phyloP scores from a whole-genome alignment of 129 eudicot genomes.

The Pseudognaphalium luteoalbum region DNA sequence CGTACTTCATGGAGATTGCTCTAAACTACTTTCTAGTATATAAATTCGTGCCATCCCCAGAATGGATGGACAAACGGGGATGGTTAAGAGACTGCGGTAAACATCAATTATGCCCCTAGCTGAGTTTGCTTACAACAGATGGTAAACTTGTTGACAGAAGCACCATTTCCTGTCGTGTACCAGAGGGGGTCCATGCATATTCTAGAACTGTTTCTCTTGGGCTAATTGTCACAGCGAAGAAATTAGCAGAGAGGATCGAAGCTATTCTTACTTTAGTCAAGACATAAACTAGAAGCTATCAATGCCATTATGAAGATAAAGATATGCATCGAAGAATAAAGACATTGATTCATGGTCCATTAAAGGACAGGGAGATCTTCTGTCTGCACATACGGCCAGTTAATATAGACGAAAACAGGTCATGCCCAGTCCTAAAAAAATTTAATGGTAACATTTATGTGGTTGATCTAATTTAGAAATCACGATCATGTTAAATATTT shows the following conservation, averaged over 20 bases:
- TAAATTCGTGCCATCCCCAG: too few species aligned
- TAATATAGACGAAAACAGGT: not conserved
- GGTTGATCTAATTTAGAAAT: not conserved
- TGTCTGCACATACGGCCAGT: not conserved
- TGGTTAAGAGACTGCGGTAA: too few species aligned
- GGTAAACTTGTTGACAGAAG: too few species aligned
- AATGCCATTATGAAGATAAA: not conserved
- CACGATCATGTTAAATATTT: not conserved
- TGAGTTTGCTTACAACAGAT: too few species aligned
- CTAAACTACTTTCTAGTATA: too few species aligned
- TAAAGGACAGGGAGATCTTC: not conserved
- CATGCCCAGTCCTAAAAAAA: not conserved
- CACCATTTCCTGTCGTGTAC: not conserved
- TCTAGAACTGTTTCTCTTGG: not conserved
- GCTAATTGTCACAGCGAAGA: not conserved
- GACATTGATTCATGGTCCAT: not conserved
- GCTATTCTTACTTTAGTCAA: not conserved
- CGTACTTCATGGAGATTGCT: too few species aligned
- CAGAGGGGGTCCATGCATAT: not conserved
- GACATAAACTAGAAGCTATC: not conserved
- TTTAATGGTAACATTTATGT: not conserved
- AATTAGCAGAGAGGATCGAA: not conserved
- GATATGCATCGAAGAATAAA: not conserved
- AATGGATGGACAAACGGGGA: too few species aligned
- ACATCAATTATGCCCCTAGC: too few species aligned